These are phyloP conservation scores for Quercus parvula DNA, from an alignment of 306 rosid genomes.

Conservation along the genomic window DNA sequence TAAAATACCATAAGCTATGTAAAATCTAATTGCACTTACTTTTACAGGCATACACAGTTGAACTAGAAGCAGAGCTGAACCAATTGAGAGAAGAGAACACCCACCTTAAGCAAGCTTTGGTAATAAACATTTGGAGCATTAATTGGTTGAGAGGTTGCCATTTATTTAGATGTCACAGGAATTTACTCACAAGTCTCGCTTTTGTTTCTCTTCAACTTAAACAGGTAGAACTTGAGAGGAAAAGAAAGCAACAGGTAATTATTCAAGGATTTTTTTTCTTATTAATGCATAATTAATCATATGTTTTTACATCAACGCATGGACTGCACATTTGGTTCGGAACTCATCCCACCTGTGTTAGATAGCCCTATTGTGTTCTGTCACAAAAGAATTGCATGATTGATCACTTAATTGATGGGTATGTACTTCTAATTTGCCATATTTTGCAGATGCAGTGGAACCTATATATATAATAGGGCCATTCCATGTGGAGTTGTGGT, in stretches of 20 bases:
- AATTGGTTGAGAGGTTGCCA: not conserved
- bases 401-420: not conserved
- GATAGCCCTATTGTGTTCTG: not conserved
- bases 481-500: not conserved
- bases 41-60: conserved; percentile 84
- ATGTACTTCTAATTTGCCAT: not conserved
- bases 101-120: conserved; percentile 77
- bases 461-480: not conserved
- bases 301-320: not conserved
- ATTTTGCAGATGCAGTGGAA: not conserved
- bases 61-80: conserved; percentile 83
- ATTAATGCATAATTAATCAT: not conserved
- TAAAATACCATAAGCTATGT: not conserved
- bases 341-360: not conserved
- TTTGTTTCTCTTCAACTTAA: conserved; percentile 1
- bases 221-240: conserved; percentile 70
- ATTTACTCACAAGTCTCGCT: conserved; percentile 3
- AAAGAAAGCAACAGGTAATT: conserved; percentile 77
- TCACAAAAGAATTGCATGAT: not conserved
- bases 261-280: not conserved
- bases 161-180: not conserved
- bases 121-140: conserved; percentile 25
- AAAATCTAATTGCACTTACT: not conserved
- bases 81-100: conserved; percentile 67
- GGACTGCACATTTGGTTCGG: not conserved